Evolutionary conservation across 768 basidiomycete genomes (phyloP).

Genomic region (Gautieria morchelliformis): DNA sequence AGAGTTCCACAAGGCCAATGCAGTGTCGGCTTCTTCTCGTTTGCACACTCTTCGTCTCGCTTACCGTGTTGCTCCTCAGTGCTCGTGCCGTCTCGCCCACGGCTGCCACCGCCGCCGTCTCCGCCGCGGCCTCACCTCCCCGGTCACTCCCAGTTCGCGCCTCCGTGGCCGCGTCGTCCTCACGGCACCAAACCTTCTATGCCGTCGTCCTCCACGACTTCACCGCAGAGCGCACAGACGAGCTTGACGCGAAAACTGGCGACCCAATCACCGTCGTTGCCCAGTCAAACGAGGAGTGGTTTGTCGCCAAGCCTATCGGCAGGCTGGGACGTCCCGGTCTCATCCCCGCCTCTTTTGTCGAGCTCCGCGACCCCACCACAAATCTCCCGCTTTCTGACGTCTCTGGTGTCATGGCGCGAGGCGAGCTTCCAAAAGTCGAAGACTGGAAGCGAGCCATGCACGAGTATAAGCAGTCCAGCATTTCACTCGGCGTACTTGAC

Average conservation of each 20-base stretch:
- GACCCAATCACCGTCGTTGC: constrained; percentile 96
- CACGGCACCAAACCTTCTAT: constrained; percentile 65
- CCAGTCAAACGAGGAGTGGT: constrained; percentile 99
- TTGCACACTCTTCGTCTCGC: not conserved
- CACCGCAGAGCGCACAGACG: constrained; percentile 88
- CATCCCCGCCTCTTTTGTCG: constrained; percentile 94
- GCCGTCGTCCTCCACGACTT: constrained; percentile 96
- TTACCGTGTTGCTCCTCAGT: not conserved
- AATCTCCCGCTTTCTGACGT: constrained; percentile 71
- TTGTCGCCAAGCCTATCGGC: constrained; percentile 97
- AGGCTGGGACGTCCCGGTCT: constrained; percentile 90
- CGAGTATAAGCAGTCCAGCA: constrained; percentile 92
- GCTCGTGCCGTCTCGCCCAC: constrained; percentile 6
- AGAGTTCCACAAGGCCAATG: constrained; percentile 68
- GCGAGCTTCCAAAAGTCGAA: constrained; percentile 91
- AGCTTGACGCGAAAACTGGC: constrained; percentile 88
- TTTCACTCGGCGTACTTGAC: constrained; percentile 89
- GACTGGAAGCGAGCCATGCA: constrained; percentile 97
- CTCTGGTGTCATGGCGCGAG: constrained; percentile 69
- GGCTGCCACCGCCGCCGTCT: not conserved
- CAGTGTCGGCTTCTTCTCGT: constrained; percentile 38
- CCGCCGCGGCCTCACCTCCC: constrained; percentile 18
- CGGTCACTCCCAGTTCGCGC: constrained; percentile 15
- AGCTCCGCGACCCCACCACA: constrained; percentile 88
- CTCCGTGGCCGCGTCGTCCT: constrained; percentile 17